Percentiles rank a stretch among this genome's conserved stretches.
phyloP scores from a whole-genome alignment of 495 filamentous ascomycete species.

The Penicillium cosmopolitanum region DNA sequence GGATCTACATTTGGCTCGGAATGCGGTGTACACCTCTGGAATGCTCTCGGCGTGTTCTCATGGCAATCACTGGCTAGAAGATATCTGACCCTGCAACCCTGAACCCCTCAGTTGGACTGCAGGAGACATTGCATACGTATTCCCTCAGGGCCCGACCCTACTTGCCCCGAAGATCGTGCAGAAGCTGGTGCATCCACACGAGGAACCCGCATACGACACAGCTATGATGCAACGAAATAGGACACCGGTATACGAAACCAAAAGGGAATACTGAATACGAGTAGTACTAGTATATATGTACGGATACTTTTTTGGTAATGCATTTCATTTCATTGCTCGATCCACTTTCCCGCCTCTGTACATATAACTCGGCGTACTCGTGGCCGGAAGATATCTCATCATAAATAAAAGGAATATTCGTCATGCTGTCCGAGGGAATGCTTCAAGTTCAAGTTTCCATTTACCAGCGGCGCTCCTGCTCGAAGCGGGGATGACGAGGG shows the following conservation, averaged over 20 bases:
- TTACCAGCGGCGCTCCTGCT: constrained; percentile 25
- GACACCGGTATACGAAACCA: background rate
- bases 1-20: constrained; percentile 20
- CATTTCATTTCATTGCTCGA: constrained; percentile 7
- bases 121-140: constrained; percentile 6
- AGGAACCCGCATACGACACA: constrained; percentile 5
- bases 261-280: background rate
- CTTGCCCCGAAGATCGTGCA: constrained; percentile 2
- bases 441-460: background rate
- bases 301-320: background rate
- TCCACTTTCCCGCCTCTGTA: constrained; percentile 10
- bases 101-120: background rate
- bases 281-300: background rate
- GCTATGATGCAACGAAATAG: background rate
- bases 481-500: constrained; percentile 34
- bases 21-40: constrained; percentile 21
- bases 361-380: constrained; percentile 5
- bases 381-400: constrained; percentile 15
- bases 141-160: background rate
- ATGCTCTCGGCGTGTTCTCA: constrained; percentile 33
- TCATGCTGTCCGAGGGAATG: constrained; percentile 1
- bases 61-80: constrained; percentile 27
- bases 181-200: constrained; percentile 1
- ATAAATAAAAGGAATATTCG: constrained; percentile 13
- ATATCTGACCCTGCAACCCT: constrained; percentile 19